phyloP scores from a whole-genome alignment of 352 stramenopile genomes.

The Phytophthora tentaculata region DNA sequence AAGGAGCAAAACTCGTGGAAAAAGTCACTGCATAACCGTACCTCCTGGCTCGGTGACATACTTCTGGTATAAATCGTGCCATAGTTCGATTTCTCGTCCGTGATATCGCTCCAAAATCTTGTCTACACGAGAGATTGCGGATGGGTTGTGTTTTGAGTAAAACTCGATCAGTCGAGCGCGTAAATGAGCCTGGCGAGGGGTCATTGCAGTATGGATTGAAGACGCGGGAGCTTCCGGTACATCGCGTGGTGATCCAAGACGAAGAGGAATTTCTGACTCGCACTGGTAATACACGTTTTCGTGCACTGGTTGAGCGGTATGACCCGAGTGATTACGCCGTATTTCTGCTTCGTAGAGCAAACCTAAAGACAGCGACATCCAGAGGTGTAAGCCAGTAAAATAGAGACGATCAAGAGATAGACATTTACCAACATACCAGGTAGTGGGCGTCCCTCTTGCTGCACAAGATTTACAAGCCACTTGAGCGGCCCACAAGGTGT shows the following conservation, averaged over 20 bases:
- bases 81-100: conserved; percentile 75
- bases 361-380: conserved; percentile 37
- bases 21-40: conserved; percentile 20
- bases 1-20: background rate
- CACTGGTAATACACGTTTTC: conserved; percentile 80
- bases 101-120: conserved; percentile 80
- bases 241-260: conserved; percentile 27
- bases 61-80: conserved; percentile 78
- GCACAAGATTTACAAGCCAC: conserved; percentile 94
- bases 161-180: conserved; percentile 63
- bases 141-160: conserved; percentile 74
- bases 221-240: background rate
- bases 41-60: conserved; percentile 67
- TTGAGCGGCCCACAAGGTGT: conserved; percentile 98
- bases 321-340: conserved; percentile 39
- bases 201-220: conserved; percentile 14
- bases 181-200: conserved; percentile 37
- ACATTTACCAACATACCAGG: conserved; percentile 62
- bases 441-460: conserved; percentile 89
- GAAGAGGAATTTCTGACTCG: conserved; percentile 52
- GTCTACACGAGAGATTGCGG: conserved; percentile 66
- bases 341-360: conserved; percentile 82
- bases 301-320: conserved; percentile 20
- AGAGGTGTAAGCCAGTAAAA: conserved; percentile 18
- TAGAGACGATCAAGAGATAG: background rate